A percentile compares a stretch with the other conserved stretches of the same genome.
Conservation (phyloP, 345 rosid species). For the Populus deltoides region DNA sequence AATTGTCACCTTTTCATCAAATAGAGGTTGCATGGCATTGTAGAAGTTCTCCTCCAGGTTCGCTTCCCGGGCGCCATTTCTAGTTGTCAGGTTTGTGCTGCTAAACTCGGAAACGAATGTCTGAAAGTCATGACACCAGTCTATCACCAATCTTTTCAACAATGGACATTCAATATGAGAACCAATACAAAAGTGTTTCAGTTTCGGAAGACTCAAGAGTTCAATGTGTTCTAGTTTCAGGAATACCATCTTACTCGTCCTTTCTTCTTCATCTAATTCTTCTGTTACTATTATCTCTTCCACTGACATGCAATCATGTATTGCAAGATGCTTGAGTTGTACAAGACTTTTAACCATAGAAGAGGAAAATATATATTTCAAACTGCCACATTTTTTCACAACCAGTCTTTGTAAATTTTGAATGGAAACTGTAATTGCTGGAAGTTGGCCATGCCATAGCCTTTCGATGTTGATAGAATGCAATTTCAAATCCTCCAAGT, state of each 20-base stretch:
- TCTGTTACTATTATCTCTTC: slow-evolving; percentile 2
- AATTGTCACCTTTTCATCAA: slow-evolving; percentile 8
- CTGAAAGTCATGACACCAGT: not conserved
- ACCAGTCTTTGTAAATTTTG: not conserved
- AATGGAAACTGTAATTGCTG: not conserved
- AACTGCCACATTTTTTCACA: not conserved
- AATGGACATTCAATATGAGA: not conserved
- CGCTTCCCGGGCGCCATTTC: no score
- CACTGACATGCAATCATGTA: not conserved
- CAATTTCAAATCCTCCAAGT: not conserved
- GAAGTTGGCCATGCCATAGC: not conserved
- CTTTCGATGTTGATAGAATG: not conserved
- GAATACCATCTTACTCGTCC: not conserved
- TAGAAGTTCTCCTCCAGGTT: not conserved
- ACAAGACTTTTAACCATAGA: slow-evolving; percentile 2
- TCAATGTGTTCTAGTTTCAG: not conserved
- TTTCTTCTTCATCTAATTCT: not conserved
- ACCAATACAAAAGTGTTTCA: not conserved
- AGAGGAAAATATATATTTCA: slow-evolving; percentile 2
- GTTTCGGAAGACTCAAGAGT: slow-evolving; percentile 4
- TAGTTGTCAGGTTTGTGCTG: not conserved
- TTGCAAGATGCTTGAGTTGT: not conserved
- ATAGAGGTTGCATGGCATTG: not conserved
- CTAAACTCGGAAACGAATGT: slow-evolving; percentile 3
- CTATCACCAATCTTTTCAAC: not conserved